These are phyloP conservation scores for Nicotiana obtusifolia DNA, from an alignment of 257 asterid species.

Conservation along the genomic window DNA sequence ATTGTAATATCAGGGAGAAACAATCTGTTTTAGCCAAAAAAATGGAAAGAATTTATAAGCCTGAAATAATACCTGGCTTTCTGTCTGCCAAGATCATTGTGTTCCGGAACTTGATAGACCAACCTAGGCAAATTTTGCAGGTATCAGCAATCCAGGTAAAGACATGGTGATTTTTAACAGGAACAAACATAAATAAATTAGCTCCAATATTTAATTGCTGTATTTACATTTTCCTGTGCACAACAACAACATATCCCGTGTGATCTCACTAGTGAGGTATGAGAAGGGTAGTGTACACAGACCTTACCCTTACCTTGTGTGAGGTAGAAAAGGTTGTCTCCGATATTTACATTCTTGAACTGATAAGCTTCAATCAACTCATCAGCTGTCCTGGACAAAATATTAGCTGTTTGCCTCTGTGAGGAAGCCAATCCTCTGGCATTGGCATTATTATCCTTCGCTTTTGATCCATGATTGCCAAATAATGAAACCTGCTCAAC, in stretches of 20 bases:
- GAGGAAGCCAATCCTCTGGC: conserved; percentile 23
- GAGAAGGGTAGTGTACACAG: no score
- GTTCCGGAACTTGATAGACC: conserved; percentile 47
- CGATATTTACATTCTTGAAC: no score
- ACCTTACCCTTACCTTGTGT: no score
- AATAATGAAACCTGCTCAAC: conserved; percentile 45
- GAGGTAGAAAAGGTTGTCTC: no score
- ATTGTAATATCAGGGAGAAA: no score
- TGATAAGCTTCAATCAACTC: no score
- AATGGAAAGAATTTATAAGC: no score
- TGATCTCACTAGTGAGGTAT: no score
- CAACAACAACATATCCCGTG: no score
- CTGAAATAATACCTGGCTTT: conserved; percentile 38
- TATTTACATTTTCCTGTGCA: conserved; percentile 40
- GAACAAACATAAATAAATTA: background rate
- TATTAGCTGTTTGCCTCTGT: no score
- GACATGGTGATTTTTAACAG: conserved; percentile 20
- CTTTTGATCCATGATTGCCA: conserved; percentile 55
- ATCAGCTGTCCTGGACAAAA: no score
- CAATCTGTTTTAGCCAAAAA: no score
- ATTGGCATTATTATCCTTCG: conserved; percentile 49
- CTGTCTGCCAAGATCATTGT: conserved; percentile 50
- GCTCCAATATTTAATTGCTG: background rate
- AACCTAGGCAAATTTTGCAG: conserved; percentile 38
- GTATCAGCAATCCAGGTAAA: conserved; percentile 30